A percentile compares a stretch with the other conserved stretches of the same genome.
phyloP scores from a whole-genome alignment of 139 green algal genomes.

The Auxenochlorella protothecoides region DNA sequence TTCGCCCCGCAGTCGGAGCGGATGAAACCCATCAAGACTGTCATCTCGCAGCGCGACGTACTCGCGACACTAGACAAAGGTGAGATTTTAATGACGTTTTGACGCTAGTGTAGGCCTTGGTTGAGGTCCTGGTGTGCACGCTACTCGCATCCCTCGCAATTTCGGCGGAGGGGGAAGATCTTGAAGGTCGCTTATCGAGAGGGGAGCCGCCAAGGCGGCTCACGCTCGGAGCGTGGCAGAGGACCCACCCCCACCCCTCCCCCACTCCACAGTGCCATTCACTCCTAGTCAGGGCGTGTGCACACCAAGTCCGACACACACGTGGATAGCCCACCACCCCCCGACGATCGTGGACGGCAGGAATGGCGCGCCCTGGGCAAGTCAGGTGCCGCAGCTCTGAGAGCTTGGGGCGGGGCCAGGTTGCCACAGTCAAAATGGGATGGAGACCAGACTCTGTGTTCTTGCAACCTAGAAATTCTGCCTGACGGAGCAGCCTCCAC shows the following conservation, averaged over 20 bases:
- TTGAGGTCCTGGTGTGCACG: background rate
- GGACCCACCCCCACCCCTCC: too few relatives aligned
- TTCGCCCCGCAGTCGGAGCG: background rate
- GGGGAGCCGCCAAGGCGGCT: too few relatives aligned
- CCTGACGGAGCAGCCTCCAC: background rate
- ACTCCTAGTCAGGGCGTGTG: conserved; percentile 37
- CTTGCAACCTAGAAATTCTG: too few relatives aligned
- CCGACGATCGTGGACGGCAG: conserved; percentile 3
- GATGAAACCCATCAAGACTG: conserved; percentile 4
- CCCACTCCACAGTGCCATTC: conserved; percentile 27
- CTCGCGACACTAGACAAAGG: conserved; percentile 11
- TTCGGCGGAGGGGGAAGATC: background rate
- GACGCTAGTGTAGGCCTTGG: conserved; percentile 3
- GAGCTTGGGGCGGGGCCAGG: background rate
- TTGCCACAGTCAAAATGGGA: too few relatives aligned
- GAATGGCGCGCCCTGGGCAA: conserved; percentile 5
- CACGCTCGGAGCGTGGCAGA: too few relatives aligned
- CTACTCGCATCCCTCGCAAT: background rate
- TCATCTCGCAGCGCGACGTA: background rate
- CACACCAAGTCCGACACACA: conserved; percentile 35
- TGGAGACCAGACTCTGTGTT: too few relatives aligned
- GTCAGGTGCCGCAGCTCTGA: background rate
- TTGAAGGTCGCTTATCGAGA: too few relatives aligned
- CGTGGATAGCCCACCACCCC: background rate
- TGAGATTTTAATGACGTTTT: conserved; percentile 2